Conservation (phyloP, 2,329 filamentous ascomycete species). For the Stemphylium beticola region DNA sequence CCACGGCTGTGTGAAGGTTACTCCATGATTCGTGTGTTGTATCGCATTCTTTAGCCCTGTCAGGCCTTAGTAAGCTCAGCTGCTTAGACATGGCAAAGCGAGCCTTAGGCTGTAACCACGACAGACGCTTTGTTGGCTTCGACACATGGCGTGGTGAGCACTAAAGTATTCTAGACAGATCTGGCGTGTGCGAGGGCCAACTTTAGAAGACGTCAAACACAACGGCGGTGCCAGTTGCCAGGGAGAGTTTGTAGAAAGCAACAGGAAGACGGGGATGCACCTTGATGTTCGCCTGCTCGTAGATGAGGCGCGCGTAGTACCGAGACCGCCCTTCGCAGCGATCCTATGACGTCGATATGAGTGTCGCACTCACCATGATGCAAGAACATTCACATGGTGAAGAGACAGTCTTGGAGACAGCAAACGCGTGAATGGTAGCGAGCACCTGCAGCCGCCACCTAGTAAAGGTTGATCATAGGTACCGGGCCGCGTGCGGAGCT, state of each 20-base stretch:
- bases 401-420: not conserved
- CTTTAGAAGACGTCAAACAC: not conserved
- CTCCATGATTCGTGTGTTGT: slow-evolving; percentile 1
- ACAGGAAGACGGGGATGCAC: slow-evolving; percentile 1
- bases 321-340: not conserved
- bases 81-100: not conserved
- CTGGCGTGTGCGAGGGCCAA: not conserved
- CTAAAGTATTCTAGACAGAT: not conserved
- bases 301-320: slow-evolving; percentile 2
- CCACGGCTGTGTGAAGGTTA: not conserved
- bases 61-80: not conserved
- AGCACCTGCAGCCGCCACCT: slow-evolving; percentile 3
- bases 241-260: not conserved
- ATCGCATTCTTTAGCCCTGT: not conserved
- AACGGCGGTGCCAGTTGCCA: not conserved
- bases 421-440: slow-evolving; percentile 8
- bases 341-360: slow-evolving; percentile 12
- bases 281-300: slow-evolving; percentile 8
- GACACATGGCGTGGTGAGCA: not conserved
- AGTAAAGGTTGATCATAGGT: slow-evolving; percentile 11
- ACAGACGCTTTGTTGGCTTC: not conserved
- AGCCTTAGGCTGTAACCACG: not conserved
- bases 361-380: not conserved
- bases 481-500: slow-evolving; percentile 19
- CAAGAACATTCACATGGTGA: not conserved